phyloP scores from a whole-genome alignment of 176 grass and related monocot species.

The Carex littledalei region DNA sequence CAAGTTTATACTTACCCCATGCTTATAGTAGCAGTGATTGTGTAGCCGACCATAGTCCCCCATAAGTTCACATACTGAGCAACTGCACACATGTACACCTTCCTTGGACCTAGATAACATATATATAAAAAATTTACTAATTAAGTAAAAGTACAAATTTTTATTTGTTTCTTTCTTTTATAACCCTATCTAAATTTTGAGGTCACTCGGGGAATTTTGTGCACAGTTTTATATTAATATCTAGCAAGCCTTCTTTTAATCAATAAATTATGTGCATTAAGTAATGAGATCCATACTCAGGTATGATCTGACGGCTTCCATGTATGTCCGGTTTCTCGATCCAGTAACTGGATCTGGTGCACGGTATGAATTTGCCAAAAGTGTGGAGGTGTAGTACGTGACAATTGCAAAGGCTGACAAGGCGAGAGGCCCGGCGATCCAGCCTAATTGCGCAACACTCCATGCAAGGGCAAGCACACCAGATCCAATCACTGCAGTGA shows the following conservation, averaged over 20 bases:
- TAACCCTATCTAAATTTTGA: neutral
- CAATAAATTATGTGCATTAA: neutral
- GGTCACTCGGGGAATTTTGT: neutral
- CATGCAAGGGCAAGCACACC: constrained; percentile 90
- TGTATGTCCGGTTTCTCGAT: constrained; percentile 65
- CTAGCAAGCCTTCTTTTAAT: neutral
- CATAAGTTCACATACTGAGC: constrained; percentile 74
- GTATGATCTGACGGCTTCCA: constrained; percentile 73
- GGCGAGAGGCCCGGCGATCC: constrained; percentile 68
- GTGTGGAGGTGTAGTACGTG: constrained; percentile 82
- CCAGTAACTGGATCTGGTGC: constrained; percentile 63
- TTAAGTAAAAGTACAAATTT: neutral
- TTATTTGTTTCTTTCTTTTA: neutral
- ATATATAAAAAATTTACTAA: neutral
- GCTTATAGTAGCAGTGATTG: constrained; percentile 81
- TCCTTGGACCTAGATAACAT: constrained; percentile 38
- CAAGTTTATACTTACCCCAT: constrained; percentile 56
- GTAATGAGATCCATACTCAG: constrained; percentile 39
- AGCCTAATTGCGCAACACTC: constrained; percentile 89
- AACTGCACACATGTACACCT: constrained; percentile 80
- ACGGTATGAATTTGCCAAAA: constrained; percentile 83
- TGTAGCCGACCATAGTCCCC: constrained; percentile 89
- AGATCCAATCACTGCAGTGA: constrained; percentile 92
- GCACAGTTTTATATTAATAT: neutral
- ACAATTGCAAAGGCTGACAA: constrained; percentile 56